Conservation (phyloP, 768 basidiomycete species). For the Boletus huronensis region DNA sequence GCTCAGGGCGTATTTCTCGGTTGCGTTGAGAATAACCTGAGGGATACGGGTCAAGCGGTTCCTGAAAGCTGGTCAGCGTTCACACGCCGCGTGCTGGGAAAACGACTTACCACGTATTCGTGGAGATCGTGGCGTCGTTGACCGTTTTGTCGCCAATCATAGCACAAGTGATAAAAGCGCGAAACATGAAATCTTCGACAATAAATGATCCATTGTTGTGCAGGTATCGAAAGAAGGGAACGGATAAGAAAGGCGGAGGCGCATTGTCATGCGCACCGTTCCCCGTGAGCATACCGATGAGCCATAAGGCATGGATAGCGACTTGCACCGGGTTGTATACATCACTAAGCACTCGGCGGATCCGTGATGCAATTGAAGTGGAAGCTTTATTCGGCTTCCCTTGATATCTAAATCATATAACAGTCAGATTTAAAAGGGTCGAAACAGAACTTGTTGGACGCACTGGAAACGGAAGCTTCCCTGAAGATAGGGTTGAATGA, state of each 20-base stretch:
- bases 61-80: slow-evolving; percentile 19
- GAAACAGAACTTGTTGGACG: slow-evolving; percentile 3
- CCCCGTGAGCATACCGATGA: slow-evolving; percentile 27
- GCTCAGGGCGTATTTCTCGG: slow-evolving; percentile 19
- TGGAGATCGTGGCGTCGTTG: slow-evolving; percentile 30
- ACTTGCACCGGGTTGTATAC: slow-evolving; percentile 29
- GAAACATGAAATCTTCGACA: slow-evolving; percentile 36
- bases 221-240: slow-evolving; percentile 31
- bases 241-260: slow-evolving; percentile 24
- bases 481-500: slow-evolving; percentile 20
- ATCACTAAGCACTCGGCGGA: slow-evolving; percentile 18
- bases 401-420: slow-evolving; percentile 14
- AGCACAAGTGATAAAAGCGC: slow-evolving; percentile 32
- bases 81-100: neutral
- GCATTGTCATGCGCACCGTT: slow-evolving; percentile 11
- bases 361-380: slow-evolving; percentile 14
- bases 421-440: neutral
- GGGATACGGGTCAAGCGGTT: slow-evolving; percentile 21
- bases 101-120: slow-evolving; percentile 30
- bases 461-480: slow-evolving; percentile 21
- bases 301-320: slow-evolving; percentile 31
- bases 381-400: slow-evolving; percentile 4
- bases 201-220: slow-evolving; percentile 24
- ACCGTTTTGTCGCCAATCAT: slow-evolving; percentile 36
- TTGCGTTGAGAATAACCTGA: slow-evolving; percentile 20